Conservation (phyloP, 257 asterid species). For the Phtheirospermum japonicum region DNA sequence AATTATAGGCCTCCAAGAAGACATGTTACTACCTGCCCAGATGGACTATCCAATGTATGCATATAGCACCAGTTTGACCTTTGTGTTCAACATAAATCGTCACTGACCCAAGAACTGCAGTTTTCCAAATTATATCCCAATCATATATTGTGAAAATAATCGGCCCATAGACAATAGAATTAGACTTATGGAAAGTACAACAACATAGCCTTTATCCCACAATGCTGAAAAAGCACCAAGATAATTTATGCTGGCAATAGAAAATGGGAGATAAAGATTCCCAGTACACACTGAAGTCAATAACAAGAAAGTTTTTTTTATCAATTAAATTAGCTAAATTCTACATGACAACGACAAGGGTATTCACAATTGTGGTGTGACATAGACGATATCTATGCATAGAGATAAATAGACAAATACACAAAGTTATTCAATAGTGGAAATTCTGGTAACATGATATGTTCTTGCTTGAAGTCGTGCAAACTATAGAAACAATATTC, state of each 20-base stretch:
- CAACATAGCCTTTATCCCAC: background rate
- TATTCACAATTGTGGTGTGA: too few relatives aligned
- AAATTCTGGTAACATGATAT: too few relatives aligned
- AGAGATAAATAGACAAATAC: too few relatives aligned
- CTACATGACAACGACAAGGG: too few relatives aligned
- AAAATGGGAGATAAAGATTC: background rate
- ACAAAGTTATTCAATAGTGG: too few relatives aligned
- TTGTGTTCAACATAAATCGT: slow-evolving; percentile 68
- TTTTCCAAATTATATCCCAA: too few relatives aligned
- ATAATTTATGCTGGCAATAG: too few relatives aligned
- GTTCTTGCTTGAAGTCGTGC: background rate
- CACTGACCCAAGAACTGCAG: slow-evolving; percentile 89
- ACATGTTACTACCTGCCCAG: slow-evolving; percentile 19
- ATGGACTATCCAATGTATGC: slow-evolving; percentile 83
- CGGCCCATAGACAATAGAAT: slow-evolving; percentile 52
- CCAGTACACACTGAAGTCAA: background rate
- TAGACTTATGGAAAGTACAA: slow-evolving; percentile 28
- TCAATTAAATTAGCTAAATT: too few relatives aligned
- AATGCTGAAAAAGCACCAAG: background rate
- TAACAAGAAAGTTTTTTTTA: too few relatives aligned
- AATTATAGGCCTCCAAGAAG: too few relatives aligned
- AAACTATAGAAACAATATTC: too few relatives aligned
- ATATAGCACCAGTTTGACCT: slow-evolving; percentile 81
- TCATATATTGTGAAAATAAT: slow-evolving; percentile 83
- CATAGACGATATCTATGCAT: too few relatives aligned